Percentiles rank a stretch among this genome's conserved stretches.
phyloP scores from a whole-genome alignment of 2,329 filamentous ascomycete genomes.

The Diaporthe citri region DNA sequence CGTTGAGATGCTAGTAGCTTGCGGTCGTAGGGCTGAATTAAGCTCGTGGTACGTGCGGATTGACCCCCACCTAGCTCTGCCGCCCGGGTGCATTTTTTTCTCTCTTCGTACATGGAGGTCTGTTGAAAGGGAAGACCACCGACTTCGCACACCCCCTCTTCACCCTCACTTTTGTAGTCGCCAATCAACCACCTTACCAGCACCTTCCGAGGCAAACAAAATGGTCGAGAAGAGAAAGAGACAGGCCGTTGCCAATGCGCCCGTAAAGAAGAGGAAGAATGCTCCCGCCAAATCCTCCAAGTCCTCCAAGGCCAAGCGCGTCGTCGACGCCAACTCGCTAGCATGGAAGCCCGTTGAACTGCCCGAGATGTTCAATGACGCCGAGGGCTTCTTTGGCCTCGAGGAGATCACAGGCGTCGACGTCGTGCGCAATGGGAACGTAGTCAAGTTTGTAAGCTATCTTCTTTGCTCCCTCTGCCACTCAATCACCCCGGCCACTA shows the following conservation, averaged over 20 bases:
- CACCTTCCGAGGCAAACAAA: not conserved
- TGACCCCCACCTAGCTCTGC: slow-evolving; percentile 13
- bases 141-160: not conserved
- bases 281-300: slow-evolving; percentile 41
- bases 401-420: slow-evolving; percentile 95
- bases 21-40: slow-evolving; percentile 46
- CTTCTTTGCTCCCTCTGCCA: not conserved
- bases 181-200: not conserved
- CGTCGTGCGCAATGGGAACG: slow-evolving; percentile 75
- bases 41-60: slow-evolving; percentile 47
- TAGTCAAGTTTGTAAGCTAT: slow-evolving; percentile 66
- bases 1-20: not conserved
- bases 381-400: slow-evolving; percentile 92
- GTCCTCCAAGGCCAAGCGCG: slow-evolving; percentile 51
- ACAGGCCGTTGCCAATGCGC: slow-evolving; percentile 16
- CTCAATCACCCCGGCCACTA: not conserved
- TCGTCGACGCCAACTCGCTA: slow-evolving; percentile 62
- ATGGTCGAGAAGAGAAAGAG: slow-evolving; percentile 47
- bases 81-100: slow-evolving; percentile 37
- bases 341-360: slow-evolving; percentile 72
- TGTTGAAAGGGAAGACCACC: not conserved
- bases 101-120: not conserved
- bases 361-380: slow-evolving; percentile 85
- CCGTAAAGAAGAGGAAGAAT: slow-evolving; percentile 34
- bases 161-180: not conserved